A percentile compares a stretch with the other conserved stretches of the same genome.
phyloP scores from a whole-genome alignment of 495 filamentous ascomycete genomes.

The Acidiella bohemica region DNA sequence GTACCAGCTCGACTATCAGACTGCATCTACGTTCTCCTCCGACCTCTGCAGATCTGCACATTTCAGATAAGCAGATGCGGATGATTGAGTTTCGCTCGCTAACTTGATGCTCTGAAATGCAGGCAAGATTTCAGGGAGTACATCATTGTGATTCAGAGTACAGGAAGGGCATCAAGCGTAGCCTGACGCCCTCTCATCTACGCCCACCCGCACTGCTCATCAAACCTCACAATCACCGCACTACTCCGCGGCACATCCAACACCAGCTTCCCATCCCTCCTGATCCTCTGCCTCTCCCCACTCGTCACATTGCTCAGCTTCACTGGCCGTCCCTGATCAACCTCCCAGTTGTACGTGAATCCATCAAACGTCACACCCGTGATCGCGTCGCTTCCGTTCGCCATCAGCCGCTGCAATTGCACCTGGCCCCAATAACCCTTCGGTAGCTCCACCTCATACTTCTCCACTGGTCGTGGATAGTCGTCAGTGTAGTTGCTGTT shows the following conservation, averaged over 20 bases:
- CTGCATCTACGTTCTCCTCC: too few relatives aligned
- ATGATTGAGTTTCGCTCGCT: too few relatives aligned
- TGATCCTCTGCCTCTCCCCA: constrained; percentile 37
- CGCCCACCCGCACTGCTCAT: too few relatives aligned
- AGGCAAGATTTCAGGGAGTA: too few relatives aligned
- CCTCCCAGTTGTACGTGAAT: constrained; percentile 49
- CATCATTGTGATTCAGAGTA: too few relatives aligned
- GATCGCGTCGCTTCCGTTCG: constrained; percentile 52
- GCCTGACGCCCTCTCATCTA: too few relatives aligned
- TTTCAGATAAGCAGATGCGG: too few relatives aligned
- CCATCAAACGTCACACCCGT: constrained; percentile 50
- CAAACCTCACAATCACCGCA: constrained; percentile 38
- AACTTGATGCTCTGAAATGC: too few relatives aligned
- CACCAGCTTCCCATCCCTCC: constrained; percentile 32
- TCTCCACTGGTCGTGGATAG: constrained; percentile 25
- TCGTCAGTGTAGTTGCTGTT: constrained; percentile 15
- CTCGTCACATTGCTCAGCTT: constrained; percentile 43
- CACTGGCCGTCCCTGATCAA: constrained; percentile 42
- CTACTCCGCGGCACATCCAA: constrained; percentile 39
- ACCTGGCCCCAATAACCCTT: constrained; percentile 15
- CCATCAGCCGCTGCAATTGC: constrained; percentile 37
- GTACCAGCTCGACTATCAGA: too few relatives aligned
- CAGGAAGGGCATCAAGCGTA: too few relatives aligned
- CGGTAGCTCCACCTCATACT: constrained; percentile 37
- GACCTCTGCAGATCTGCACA: too few relatives aligned